Conservation (phyloP, 306 rosid species). For the Lotus japonicus region DNA sequence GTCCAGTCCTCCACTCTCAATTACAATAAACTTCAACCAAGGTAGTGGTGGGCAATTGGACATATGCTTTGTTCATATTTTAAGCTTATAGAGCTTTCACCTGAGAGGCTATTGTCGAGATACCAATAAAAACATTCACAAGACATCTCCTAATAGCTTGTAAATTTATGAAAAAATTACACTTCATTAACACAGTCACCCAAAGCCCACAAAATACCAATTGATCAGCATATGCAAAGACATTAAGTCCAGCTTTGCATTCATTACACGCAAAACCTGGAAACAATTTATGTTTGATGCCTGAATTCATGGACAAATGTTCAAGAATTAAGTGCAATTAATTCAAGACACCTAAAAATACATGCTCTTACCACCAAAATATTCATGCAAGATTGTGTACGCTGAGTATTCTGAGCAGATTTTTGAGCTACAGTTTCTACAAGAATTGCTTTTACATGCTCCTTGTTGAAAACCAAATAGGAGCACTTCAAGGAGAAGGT, state of each 20-base stretch:
- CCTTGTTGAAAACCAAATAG: conserved; percentile 87
- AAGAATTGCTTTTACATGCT: conserved; percentile 77
- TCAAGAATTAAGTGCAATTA: neutral
- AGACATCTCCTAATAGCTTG: neutral
- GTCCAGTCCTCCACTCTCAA: neutral
- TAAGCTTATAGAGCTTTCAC: conserved; percentile 1
- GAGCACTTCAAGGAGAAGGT: conserved; percentile 78
- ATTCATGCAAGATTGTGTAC: conserved; percentile 57
- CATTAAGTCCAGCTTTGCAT: neutral
- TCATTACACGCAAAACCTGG: neutral
- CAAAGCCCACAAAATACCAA: neutral
- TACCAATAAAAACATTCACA: neutral
- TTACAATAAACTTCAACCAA: neutral
- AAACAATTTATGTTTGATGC: neutral
- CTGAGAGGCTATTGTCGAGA: neutral
- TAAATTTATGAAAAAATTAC: neutral
- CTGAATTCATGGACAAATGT: conserved; percentile 4
- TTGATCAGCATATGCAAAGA: neutral
- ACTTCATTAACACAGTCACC: neutral
- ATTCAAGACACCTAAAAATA: conserved; percentile 12
- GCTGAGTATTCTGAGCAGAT: conserved; percentile 45
- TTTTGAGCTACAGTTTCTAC: conserved; percentile 50
- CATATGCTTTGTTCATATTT: neutral
- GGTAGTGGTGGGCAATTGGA: no score
- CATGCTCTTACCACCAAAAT: conserved; percentile 72